phyloP scores from a whole-genome alignment of 176 grass and related monocot species.

The Elymus sibiricus region DNA sequence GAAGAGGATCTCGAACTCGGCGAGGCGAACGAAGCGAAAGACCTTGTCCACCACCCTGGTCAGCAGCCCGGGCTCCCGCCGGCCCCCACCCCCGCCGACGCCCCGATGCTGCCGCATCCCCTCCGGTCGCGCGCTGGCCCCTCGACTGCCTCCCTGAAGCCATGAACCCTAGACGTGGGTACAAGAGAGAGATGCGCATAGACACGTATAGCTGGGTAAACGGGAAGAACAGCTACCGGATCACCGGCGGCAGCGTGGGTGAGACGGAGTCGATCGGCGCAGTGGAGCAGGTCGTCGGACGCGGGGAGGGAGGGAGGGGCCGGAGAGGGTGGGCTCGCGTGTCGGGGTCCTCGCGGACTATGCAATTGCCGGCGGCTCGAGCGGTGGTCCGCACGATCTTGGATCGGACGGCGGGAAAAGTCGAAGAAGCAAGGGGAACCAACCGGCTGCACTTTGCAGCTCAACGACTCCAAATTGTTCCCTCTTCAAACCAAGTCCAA shows the following conservation, averaged over 20 bases:
- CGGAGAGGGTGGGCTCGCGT: not conserved
- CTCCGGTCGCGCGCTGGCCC: not conserved
- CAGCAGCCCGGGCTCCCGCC: conserved; percentile 38
- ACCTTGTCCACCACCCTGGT: conserved; percentile 67
- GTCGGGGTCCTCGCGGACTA: not conserved
- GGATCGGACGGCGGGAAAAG: not conserved
- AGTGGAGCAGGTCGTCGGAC: not conserved
- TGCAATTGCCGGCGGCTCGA: not conserved
- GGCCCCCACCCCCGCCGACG: conserved; percentile 11
- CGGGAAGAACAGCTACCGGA: not conserved
- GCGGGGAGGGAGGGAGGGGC: not conserved
- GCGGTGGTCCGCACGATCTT: not conserved
- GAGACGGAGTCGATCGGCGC: not conserved
- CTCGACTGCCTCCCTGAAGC: conserved; percentile 5
- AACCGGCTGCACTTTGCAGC: not conserved
- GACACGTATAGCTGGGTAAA: not conserved
- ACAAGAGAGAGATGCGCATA: no score
- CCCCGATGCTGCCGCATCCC: conserved; percentile 50
- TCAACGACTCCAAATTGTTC: not conserved
- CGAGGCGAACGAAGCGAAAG: conserved; percentile 78
- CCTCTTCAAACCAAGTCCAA: no score
- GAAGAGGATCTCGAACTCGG: conserved; percentile 97
- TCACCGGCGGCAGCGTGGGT: not conserved
- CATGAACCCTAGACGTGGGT: not conserved
- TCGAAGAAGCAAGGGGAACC: not conserved